Evolutionary conservation across 345 rosid species (phyloP).

Genomic region (Gossypioides kirkii): DNA sequence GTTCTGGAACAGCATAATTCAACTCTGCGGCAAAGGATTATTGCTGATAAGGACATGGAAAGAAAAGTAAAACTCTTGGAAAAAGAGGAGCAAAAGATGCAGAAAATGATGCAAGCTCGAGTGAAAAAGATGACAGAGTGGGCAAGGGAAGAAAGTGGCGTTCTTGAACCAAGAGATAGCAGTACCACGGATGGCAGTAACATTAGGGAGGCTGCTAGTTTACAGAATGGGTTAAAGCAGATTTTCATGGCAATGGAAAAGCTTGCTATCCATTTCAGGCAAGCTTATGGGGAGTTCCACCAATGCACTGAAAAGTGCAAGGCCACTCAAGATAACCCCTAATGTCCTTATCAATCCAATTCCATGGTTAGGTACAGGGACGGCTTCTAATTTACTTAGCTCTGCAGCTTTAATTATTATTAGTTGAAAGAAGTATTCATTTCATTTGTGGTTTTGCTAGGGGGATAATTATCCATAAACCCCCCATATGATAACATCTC

Average conservation of each 20-base stretch:
- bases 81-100: constrained; percentile 39
- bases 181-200: constrained; percentile 6
- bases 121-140: constrained; percentile 20
- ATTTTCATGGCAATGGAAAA: constrained; percentile 37
- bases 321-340: constrained; percentile 1
- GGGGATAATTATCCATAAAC: not conserved
- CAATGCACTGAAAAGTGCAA: constrained; percentile 17
- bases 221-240: constrained; percentile 29
- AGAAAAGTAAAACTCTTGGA: constrained; percentile 37
- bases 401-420: not conserved
- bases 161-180: not conserved
- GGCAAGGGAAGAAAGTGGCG: constrained; percentile 4
- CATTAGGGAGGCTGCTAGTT: constrained; percentile 10
- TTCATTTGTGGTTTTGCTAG: not conserved
- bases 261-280: constrained; percentile 25
- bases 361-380: not conserved
- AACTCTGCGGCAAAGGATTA: constrained; percentile 29
- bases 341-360: constrained; percentile 1
- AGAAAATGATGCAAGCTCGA: constrained; percentile 21
- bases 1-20: constrained; percentile 11
- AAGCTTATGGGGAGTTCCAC: constrained; percentile 30
- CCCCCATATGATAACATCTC: not conserved
- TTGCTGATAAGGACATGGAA: constrained; percentile 35
- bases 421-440: not conserved
- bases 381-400: not conserved